Evolutionary conservation across 1,139 yeast species (phyloP).

Genomic region (Nakaseomyces kungkrabaensis): DNA sequence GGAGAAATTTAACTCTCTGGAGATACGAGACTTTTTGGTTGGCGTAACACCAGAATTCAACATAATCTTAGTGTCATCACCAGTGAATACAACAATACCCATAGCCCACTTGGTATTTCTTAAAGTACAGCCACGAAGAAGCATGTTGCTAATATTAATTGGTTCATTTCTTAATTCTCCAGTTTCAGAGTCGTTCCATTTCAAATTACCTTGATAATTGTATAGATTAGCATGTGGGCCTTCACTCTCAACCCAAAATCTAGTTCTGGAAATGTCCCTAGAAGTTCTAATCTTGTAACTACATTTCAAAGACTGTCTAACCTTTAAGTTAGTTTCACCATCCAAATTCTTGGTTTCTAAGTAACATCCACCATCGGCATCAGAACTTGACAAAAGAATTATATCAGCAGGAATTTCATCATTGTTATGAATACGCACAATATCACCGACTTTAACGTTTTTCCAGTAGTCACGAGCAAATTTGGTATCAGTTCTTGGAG

Average conservation of each 20-base stretch:
- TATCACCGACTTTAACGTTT: constrained; percentile 79
- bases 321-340: constrained; percentile 91
- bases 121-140: constrained; percentile 83
- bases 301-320: constrained; percentile 62
- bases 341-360: constrained; percentile 91
- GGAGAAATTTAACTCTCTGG: constrained; percentile 72
- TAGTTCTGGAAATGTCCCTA: constrained; percentile 60
- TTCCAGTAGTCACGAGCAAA: constrained; percentile 80
- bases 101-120: constrained; percentile 91
- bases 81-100: constrained; percentile 84
- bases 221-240: constrained; percentile 80
- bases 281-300: constrained; percentile 58
- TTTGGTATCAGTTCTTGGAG: constrained; percentile 27
- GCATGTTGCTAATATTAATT: constrained; percentile 64
- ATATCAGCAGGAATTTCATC: constrained; percentile 94
- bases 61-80: constrained; percentile 86
- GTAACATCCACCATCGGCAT: constrained; percentile 82
- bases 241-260: constrained; percentile 84
- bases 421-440: constrained; percentile 71
- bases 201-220: constrained; percentile 60
- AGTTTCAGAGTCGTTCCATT: constrained; percentile 37
- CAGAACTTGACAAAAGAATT: constrained; percentile 70
- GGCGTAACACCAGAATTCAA: constrained; percentile 90
- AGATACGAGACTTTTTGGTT: constrained; percentile 72
- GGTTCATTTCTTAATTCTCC: constrained; percentile 50